These are phyloP conservation scores for Pseudogymnoascus verrucosus DNA, from an alignment of 2,329 filamentous ascomycete genomes.

Conservation along the genomic window DNA sequence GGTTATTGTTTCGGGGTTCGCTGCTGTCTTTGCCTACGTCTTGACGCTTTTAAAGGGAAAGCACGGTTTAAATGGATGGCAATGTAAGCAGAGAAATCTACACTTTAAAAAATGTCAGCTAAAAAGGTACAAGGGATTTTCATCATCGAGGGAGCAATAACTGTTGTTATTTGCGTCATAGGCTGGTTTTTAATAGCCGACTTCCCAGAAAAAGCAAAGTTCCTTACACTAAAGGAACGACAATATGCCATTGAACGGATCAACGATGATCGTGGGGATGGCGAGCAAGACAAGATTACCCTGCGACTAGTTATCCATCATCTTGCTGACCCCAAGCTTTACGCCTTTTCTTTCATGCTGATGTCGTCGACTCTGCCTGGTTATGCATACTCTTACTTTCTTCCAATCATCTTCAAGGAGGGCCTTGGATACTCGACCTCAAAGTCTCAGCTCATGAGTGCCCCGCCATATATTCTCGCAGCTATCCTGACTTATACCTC, in stretches of 20 bases:
- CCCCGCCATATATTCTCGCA: conserved; percentile 26
- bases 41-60: conserved; percentile 26
- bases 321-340: not conserved
- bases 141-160: not conserved
- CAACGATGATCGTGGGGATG: conserved; percentile 25
- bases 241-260: conserved; percentile 39
- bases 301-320: not conserved
- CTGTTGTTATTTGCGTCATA: conserved; percentile 34
- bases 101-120: not conserved
- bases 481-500: not conserved
- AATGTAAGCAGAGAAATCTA: conserved; percentile 17
- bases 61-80: conserved; percentile 30
- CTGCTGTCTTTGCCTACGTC: conserved; percentile 30
- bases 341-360: not conserved
- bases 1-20: not conserved
- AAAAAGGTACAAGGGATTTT: not conserved
- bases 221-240: conserved; percentile 36
- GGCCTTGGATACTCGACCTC: conserved; percentile 27
- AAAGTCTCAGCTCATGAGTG: conserved; percentile 26
- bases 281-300: not conserved
- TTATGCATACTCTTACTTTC: not conserved
- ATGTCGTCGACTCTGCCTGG: not conserved
- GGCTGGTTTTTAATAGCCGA: conserved; percentile 41
- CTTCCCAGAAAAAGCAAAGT: conserved; percentile 36
- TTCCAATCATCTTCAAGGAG: not conserved